Evolutionary conservation across 495 filamentous ascomycete genomes (phyloP).

Genomic region (Lasiosphaeriaceae sp.): DNA sequence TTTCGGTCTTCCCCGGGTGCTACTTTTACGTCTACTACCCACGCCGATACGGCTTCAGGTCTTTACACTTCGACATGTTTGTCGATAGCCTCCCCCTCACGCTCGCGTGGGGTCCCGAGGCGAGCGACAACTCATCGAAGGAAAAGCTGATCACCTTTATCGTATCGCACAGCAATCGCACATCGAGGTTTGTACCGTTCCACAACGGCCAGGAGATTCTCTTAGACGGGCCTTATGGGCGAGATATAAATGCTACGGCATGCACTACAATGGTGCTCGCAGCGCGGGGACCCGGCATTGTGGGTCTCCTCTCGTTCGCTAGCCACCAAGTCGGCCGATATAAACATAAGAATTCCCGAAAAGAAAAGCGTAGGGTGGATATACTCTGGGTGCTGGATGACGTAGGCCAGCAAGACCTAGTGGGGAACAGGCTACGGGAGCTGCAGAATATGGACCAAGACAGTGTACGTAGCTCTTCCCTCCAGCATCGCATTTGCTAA

Average conservation of each 20-base stretch:
- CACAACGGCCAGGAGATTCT: neutral
- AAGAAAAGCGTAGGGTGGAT: neutral
- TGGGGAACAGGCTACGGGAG: neutral
- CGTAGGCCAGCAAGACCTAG: neutral
- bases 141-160: neutral
- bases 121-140: neutral
- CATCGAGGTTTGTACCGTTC: neutral
- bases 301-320: neutral
- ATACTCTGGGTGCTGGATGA: neutral
- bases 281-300: neutral
- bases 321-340: neutral
- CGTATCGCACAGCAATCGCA: neutral
- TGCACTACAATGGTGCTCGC: neutral
- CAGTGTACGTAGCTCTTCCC: neutral
- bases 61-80: no score
- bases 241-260: neutral
- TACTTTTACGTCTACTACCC: no score
- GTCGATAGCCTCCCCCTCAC: no score
- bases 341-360: neutral
- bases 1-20: no score
- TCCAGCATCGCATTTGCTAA: neutral
- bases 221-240: neutral
- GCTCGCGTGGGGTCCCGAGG: neutral
- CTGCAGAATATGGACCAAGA: neutral
- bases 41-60: no score